These are phyloP conservation scores for Filosporella fistucella DNA, from an alignment of 495 filamentous ascomycete species.

Conservation along the genomic window DNA sequence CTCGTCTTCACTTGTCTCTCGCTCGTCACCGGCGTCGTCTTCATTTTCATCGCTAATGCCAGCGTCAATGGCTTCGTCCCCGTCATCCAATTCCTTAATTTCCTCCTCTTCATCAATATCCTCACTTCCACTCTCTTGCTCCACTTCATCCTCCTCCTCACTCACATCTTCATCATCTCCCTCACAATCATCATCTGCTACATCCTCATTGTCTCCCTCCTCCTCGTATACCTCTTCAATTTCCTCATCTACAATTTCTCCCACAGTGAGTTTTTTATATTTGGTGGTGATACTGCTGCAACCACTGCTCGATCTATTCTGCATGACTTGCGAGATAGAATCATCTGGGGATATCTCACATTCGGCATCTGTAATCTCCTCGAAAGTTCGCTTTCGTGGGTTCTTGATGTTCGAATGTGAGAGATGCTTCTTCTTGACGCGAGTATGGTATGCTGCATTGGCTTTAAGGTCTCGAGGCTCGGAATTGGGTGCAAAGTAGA, in stretches of 20 bases:
- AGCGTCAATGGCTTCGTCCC: neutral
- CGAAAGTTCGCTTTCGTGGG: conserved; percentile 13
- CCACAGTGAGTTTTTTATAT: neutral
- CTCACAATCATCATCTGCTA: neutral
- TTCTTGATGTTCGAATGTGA: conserved; percentile 13
- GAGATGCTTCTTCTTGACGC: conserved; percentile 12
- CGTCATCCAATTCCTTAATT: no score
- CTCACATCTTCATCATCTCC: neutral
- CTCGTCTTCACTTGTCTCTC: neutral
- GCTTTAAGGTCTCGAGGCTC: conserved; percentile 14
- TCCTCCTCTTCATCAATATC: neutral
- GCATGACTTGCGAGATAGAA: conserved; percentile 6
- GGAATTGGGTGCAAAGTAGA: conserved; percentile 7
- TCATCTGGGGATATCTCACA: conserved; percentile 8
- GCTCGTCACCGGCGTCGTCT: no score
- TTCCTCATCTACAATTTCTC: conserved; percentile 12
- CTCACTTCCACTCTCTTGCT: neutral
- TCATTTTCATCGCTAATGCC: neutral
- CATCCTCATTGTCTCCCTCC: conserved; percentile 1
- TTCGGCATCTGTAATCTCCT: conserved; percentile 11
- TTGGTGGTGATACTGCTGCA: neutral
- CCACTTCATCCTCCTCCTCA: neutral
- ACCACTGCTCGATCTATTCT: neutral
- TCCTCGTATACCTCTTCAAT: neutral
- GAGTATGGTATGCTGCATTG: conserved; percentile 1